Percentiles rank a stretch among this genome's conserved stretches.
Evolutionary conservation across 169 alveolate genomes (phyloP).

Genomic region (Eimeria maxima): DNA sequence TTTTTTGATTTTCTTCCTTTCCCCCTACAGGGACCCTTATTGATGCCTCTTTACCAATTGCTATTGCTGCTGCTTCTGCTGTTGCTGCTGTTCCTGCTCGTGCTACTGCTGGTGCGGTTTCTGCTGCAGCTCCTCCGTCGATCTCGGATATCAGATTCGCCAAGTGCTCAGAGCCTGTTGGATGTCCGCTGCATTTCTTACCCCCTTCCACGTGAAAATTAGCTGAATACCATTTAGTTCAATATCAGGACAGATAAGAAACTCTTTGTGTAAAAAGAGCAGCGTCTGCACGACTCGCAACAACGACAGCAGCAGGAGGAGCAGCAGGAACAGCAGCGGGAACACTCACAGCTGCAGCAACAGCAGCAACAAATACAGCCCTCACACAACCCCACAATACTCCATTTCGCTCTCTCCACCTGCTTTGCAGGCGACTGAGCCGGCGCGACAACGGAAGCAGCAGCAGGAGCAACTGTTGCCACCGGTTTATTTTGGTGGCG

Average conservation of each 20-base stretch:
- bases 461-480: neutral
- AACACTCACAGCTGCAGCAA: neutral
- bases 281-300: neutral
- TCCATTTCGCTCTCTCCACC: neutral
- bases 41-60: neutral
- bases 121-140: constrained; percentile 14
- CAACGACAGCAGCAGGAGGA: neutral
- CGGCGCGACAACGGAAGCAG: constrained; percentile 12
- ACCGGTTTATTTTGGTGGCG: neutral
- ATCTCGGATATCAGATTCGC: neutral
- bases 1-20: neutral
- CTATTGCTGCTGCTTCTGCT: neutral
- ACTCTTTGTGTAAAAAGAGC: neutral
- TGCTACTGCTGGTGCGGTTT: constrained; percentile 5
- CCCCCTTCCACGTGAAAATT: neutral
- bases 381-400: no score
- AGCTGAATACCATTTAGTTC: neutral
- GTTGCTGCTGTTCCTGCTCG: constrained; percentile 16
- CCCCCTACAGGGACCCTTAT: neutral
- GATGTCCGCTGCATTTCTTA: neutral
- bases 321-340: neutral
- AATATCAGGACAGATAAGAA: neutral
- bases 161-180: neutral
- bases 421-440: neutral
- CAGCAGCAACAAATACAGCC: neutral